Percentiles rank a stretch among this genome's conserved stretches.
phyloP scores from a whole-genome alignment of 2,329 filamentous ascomycete genomes.

The Penicillium sp. region DNA sequence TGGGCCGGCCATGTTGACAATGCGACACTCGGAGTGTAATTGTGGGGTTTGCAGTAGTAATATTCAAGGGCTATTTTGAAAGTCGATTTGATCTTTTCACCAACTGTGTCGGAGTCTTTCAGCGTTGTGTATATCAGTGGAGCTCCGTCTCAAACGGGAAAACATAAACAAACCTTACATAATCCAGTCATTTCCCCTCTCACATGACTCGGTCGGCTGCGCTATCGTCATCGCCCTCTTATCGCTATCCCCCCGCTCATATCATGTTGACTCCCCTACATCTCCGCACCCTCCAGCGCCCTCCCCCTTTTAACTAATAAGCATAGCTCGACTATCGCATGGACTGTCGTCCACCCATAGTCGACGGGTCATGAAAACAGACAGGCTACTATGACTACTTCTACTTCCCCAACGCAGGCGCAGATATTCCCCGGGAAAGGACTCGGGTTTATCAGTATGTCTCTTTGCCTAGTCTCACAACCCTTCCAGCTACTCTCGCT shows the following conservation, averaged over 20 bases:
- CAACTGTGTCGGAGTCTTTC: not conserved
- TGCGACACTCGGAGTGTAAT: not conserved
- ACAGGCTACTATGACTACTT: slow-evolving; percentile 36
- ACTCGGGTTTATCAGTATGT: slow-evolving; percentile 60
- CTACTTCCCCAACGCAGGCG: slow-evolving; percentile 44
- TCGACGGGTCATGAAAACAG: slow-evolving; percentile 11
- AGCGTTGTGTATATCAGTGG: slow-evolving; percentile 10
- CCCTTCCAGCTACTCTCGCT: slow-evolving; percentile 17
- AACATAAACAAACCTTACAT: slow-evolving; percentile 29
- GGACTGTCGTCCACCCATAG: not conserved
- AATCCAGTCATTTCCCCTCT: slow-evolving; percentile 14
- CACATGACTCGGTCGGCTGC: slow-evolving; percentile 23
- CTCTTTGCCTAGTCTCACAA: slow-evolving; percentile 12
- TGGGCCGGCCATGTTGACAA: slow-evolving; percentile 53
- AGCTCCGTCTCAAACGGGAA: slow-evolving; percentile 10
- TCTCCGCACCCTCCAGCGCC: not conserved
- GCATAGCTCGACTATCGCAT: not conserved
- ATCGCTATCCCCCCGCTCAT: slow-evolving; percentile 7
- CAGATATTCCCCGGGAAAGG: slow-evolving; percentile 67
- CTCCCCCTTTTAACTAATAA: not conserved
- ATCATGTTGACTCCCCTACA: not conserved
- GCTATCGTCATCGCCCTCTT: slow-evolving; percentile 7
- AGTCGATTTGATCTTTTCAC: not conserved
- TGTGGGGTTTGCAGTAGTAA: not conserved
- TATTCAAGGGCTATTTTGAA: not conserved